Base-by-base conservation (phyloP, 2,329 filamentous ascomycete genomes). In the Xylariales sp. region DNA sequence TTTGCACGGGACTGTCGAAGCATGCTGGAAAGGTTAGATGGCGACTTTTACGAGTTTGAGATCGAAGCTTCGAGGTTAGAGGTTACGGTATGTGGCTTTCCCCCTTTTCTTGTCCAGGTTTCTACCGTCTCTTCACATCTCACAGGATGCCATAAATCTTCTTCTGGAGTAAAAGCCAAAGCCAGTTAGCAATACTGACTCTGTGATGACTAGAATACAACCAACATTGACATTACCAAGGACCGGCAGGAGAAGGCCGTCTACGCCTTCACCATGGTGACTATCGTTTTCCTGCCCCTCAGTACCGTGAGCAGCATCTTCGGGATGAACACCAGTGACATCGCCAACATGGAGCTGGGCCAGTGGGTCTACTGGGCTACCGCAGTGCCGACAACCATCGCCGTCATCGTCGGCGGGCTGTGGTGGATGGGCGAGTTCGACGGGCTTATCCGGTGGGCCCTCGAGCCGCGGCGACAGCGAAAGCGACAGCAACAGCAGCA, bases 271-370 rank as follows among this genome's bases (percentile, higher is more conserved):
- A 66, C 64, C 15, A 58, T 65, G 38, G 62, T 65, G 6, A 65
- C 63, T 2, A 52, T 64, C 11, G 51, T 67, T 15, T 66, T 66
- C 44, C 43, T 66, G 11, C 63, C 63, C 51, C 48, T 56, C n/a
- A 52, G 53, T 20, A 49, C 53, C 32, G 52, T 63, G 17, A 53
- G 54, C 4, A 60, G 57, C 36, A 60, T 64, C 37, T 56, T 76
- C 45, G 71, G 72, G 38, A 75, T 76, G 69, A 74, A 76, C 50
- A 70, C 69, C 4, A 56, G 54, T 33, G 72, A 74, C 46, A 57
- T 75, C 5, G 63, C 70, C 18, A 63, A 74, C 45, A 70, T 72
- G 62, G 56, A 66, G n/a, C 52, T 54, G 7, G 56, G 57, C 4
- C 69, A 74, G 52, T 70, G 68, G 65, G 48, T 66, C 4, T 76